Evolutionary conservation across 106 monocot species (phyloP).

Genomic region (Dendrobium officinale): DNA sequence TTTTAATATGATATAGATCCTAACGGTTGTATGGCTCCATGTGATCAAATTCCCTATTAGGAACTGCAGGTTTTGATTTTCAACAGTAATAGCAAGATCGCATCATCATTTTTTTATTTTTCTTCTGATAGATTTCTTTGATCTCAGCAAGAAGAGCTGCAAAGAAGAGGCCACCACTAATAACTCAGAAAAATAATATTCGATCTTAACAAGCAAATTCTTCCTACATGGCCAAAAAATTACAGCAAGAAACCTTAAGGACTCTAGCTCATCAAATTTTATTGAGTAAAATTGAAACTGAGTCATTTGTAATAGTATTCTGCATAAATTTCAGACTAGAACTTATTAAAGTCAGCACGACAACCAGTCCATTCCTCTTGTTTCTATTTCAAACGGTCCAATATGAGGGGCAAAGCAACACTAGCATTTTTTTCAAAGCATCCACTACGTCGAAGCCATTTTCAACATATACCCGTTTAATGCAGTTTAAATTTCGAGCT

Average conservation of each 20-base stretch:
- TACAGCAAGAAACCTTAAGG: background rate
- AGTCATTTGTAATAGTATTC: slow-evolving; percentile 83
- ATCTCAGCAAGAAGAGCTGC: no score
- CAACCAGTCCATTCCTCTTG: slow-evolving; percentile 77
- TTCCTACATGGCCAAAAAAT: no score
- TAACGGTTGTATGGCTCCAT: background rate
- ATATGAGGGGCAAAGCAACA: slow-evolving; percentile 66
- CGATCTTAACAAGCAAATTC: no score
- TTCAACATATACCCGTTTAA: no score
- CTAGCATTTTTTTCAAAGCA: slow-evolving; percentile 44
- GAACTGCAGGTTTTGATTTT: no score
- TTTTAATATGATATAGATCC: slow-evolving; percentile 54
- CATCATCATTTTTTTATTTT: no score
- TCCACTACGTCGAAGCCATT: no score
- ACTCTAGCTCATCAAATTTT: slow-evolving; percentile 60
- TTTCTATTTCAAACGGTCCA: slow-evolving; percentile 80
- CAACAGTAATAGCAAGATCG: no score
- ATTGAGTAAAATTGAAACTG: slow-evolving; percentile 87
- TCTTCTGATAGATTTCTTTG: no score
- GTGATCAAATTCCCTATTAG: no score
- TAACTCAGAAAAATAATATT: no score
- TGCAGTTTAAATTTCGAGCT: slow-evolving; percentile 28
- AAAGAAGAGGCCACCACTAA: no score
- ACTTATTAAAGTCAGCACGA: slow-evolving; percentile 71
- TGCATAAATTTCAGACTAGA: slow-evolving; percentile 78